Base-by-base conservation (phyloP, 2,329 filamentous ascomycete species). In the Trichoderma koningiopsis region DNA sequence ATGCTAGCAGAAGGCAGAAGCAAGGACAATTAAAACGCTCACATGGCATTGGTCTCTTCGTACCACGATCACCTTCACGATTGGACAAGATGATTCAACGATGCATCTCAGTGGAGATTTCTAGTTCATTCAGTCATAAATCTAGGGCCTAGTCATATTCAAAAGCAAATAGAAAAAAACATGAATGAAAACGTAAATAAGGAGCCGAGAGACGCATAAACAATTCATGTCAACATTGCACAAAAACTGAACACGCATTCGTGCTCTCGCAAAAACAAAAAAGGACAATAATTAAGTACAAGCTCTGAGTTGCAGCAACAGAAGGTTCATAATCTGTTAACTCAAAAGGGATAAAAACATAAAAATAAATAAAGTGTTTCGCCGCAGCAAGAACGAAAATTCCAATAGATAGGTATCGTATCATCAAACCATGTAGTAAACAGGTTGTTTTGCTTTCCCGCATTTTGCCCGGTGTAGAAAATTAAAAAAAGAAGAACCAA, bases 381-480 rank as follows among this genome's bases (percentile, higher is more conserved):
- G 63, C 49, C 22, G 47, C 29, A 68, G 65, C 47, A 61, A 53
- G 56, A 22, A 52, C 29, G 37, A 33, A 60, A 55, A 22, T 60
- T 55, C 65, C 43, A 53, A 29, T 40, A 31, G 57, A 68, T 68
- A 43, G 65, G 60, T 68, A 68, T 68, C 65, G 58, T 55, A 35
- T 68, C 65, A 68, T 68, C 53, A 68, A 68, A 68, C 63, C 57
- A 68, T 68, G 37, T 43, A 43, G 35, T 68, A 35, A 68, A 58
- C 64, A 60, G 59, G 57, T 40, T 68, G 58, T 33, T 61, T 61
- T 68, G 47, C 57, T 68, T 61, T 43, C 57, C 65, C 65, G 35
- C 65, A 68, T 19, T 61, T 35, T 43, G 47, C 58, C 65, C 35
- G 35, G 19, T 57, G 31, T 29, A 57, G 13, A 52, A 47, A 68